Percentiles rank a stretch among this genome's conserved stretches.
Evolutionary conservation across 495 filamentous ascomycete species (phyloP).

Genomic region (Monascus purpureus): DNA sequence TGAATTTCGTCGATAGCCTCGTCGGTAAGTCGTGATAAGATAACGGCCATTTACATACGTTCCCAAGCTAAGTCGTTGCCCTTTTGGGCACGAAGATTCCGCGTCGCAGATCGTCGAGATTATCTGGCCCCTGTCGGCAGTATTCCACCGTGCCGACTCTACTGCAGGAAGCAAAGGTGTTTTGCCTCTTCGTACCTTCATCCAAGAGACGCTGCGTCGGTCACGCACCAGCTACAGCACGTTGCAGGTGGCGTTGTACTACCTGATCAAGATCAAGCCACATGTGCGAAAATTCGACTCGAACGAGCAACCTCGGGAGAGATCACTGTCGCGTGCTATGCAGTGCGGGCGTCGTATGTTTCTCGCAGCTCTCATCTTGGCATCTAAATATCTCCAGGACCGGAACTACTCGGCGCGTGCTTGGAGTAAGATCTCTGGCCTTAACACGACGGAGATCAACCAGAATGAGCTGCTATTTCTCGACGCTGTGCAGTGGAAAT

Average conservation of each 20-base stretch:
- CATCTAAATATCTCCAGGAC: constrained; percentile 95
- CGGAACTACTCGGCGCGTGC: constrained; percentile 93
- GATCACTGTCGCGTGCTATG: constrained; percentile 60
- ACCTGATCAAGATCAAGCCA: constrained; percentile 83
- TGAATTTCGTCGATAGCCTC: constrained; percentile 92
- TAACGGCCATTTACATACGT: too few species aligned
- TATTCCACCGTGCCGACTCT: constrained; percentile 32
- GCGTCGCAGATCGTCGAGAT: constrained; percentile 94
- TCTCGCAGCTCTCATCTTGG: constrained; percentile 78
- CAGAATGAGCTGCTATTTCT: constrained; percentile 92
- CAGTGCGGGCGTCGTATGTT: constrained; percentile 98
- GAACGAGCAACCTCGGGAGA: constrained; percentile 71
- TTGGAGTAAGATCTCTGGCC: constrained; percentile 96
- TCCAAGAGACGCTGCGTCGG: constrained; percentile 88
- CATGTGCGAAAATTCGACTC: constrained; percentile 74
- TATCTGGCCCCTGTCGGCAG: constrained; percentile 71
- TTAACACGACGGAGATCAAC: constrained; percentile 86
- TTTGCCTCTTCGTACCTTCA: constrained; percentile 83
- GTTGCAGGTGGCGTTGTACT: constrained; percentile 91
- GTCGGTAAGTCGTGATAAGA: constrained; percentile 72
- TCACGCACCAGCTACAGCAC: constrained; percentile 96
- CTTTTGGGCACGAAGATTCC: constrained; percentile 79
- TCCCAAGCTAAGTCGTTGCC: too few species aligned
- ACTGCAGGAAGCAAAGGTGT: constrained; percentile 46
- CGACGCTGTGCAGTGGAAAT: constrained; percentile 77